phyloP scores from a whole-genome alignment of 495 filamentous ascomycete species.

The Penicillium subrubescens region DNA sequence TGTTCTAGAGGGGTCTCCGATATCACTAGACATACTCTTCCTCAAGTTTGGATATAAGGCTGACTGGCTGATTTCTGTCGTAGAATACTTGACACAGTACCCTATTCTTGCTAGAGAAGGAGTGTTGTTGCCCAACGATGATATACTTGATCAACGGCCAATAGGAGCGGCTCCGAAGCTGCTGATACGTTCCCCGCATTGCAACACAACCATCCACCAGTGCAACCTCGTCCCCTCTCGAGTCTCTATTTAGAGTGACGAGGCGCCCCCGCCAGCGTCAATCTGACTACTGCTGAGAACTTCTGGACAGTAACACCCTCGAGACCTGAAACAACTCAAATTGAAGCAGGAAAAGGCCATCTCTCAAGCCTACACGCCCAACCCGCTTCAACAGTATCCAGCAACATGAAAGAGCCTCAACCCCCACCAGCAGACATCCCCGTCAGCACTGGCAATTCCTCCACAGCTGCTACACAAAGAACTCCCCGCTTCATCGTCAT shows the following conservation, averaged over 20 bases:
- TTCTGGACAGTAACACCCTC: neutral
- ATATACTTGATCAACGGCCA: slow-evolving; percentile 15
- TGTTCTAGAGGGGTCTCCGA: neutral
- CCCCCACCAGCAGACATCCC: slow-evolving; percentile 13
- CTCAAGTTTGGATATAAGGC: neutral
- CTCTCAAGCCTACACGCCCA: neutral
- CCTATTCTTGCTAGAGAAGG: neutral
- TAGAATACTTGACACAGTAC: neutral
- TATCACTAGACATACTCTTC: neutral
- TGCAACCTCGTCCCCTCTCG: slow-evolving; percentile 3
- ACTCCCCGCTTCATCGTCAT: slow-evolving; percentile 69
- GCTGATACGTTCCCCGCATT: slow-evolving; percentile 17
- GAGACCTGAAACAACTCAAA: neutral
- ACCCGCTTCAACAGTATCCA: neutral
- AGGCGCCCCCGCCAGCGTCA: neutral
- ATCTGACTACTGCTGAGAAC: neutral
- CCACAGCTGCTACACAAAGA: slow-evolving; percentile 7
- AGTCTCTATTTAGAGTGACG: neutral
- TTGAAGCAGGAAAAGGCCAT: neutral
- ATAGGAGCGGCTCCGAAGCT: slow-evolving; percentile 13
- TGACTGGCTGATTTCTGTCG: neutral
- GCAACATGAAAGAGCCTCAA: slow-evolving; percentile 33
- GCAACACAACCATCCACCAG: neutral
- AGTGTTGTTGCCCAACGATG: neutral
- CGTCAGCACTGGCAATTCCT: neutral